phyloP scores from a whole-genome alignment of 768 basidiomycete genomes.

The Xerocomellus chrysenteron region DNA sequence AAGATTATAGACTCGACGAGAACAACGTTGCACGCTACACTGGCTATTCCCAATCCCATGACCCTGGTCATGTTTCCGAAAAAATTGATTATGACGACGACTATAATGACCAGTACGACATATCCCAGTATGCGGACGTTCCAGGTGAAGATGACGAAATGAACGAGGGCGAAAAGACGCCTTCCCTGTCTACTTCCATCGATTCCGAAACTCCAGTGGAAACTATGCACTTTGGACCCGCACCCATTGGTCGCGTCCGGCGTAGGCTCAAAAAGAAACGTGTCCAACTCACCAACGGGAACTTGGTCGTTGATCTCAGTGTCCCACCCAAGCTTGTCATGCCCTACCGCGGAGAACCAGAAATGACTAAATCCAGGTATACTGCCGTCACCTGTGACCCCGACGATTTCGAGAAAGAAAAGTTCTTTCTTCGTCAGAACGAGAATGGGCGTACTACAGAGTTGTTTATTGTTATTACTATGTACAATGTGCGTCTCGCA shows the following conservation, averaged over 20 bases:
- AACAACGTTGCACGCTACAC: conserved; percentile 58
- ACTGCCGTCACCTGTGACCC: conserved; percentile 95
- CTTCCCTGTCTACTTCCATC: conserved; percentile 28
- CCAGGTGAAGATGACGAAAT: conserved; percentile 19
- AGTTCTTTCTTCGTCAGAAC: conserved; percentile 85
- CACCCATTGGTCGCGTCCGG: conserved; percentile 74
- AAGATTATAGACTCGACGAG: conserved; percentile 62
- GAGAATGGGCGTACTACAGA: conserved; percentile 80
- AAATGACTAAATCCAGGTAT: conserved; percentile 73
- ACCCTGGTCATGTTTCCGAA: conserved; percentile 21
- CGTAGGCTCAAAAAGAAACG: conserved; percentile 79
- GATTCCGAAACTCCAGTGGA: conserved; percentile 55
- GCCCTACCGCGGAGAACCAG: conserved; percentile 65
- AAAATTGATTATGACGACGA: conserved; percentile 17
- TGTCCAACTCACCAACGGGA: conserved; percentile 83
- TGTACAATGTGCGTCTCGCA: conserved; percentile 79
- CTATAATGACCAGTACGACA: conserved; percentile 30
- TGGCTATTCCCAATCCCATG: conserved; percentile 33
- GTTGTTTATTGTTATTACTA: conserved; percentile 91
- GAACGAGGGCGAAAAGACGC: conserved; percentile 25
- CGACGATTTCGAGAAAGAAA: conserved; percentile 82
- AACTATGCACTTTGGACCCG: conserved; percentile 86
- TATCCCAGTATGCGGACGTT: conserved; percentile 30
- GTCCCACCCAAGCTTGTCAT: conserved; percentile 85
- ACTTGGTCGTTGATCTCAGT: conserved; percentile 79